phyloP scores from a whole-genome alignment of 805 yeast species.

The Candida cerambycidarum region DNA sequence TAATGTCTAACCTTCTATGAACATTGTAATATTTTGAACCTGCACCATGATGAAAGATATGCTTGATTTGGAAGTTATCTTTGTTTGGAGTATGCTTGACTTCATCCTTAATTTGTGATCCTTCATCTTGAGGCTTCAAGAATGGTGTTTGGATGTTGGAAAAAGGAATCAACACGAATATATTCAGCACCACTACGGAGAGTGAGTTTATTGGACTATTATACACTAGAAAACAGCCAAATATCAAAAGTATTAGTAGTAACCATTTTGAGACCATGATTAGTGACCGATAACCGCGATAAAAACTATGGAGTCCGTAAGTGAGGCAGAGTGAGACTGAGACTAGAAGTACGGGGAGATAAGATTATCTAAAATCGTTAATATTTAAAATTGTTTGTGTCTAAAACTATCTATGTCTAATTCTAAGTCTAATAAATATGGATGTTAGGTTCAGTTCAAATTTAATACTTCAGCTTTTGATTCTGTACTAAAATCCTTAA shows the following conservation, averaged over 20 bases:
- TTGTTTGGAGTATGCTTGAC: not conserved
- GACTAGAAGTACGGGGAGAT: too few species aligned
- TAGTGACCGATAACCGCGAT: constrained; percentile 4
- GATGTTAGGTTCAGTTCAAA: too few species aligned
- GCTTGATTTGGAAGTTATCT: constrained; percentile 36
- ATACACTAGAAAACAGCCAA: not conserved
- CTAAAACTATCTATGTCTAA: not conserved
- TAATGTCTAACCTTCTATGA: constrained; percentile 53
- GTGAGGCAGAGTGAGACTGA: too few species aligned
- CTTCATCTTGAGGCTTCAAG: not conserved
- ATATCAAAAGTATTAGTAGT: not conserved
- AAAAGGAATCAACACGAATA: not conserved
- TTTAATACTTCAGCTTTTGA: not conserved
- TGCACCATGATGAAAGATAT: constrained; percentile 62
- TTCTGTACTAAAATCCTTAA: constrained; percentile 14
- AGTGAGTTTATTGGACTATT: not conserved
- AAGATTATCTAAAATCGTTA: too few species aligned
- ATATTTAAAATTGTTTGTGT: not conserved
- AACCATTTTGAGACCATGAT: constrained; percentile 3
- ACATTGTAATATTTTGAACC: constrained; percentile 37
- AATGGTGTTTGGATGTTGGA: not conserved
- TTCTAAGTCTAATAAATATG: not conserved
- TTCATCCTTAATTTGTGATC: not conserved
- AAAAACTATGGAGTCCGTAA: not conserved
- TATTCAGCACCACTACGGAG: not conserved